A percentile compares a stretch with the other conserved stretches of the same genome.
These are phyloP conservation scores for Chionographis japonica DNA, from an alignment of 106 monocot species.

Conservation along the genomic window DNA sequence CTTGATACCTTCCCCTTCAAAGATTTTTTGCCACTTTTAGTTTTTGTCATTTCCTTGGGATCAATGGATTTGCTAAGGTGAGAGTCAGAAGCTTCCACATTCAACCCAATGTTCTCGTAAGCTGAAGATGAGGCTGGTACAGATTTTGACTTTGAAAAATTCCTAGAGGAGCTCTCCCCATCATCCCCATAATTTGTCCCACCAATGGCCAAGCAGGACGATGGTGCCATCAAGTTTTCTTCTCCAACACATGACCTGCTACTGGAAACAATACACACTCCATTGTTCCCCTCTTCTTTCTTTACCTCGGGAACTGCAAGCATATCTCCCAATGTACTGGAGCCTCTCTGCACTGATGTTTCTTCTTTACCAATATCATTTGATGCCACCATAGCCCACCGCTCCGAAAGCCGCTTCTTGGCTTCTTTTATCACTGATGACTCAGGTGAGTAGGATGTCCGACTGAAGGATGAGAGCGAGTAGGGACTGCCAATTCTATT, in stretches of 20 bases:
- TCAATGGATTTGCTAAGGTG: constrained; percentile 12
- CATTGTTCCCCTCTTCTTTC: constrained; percentile 35
- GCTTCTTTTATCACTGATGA: constrained; percentile 82
- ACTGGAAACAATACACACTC: constrained; percentile 5
- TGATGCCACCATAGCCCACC: constrained; percentile 50
- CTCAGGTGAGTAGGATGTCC: constrained; percentile 48
- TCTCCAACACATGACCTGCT: constrained; percentile 27
- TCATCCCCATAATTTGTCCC: constrained; percentile 13
- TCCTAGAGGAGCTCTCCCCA: constrained; percentile 10
- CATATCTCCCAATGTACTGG: constrained; percentile 86
- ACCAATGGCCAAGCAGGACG: constrained; percentile 18
- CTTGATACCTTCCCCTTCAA: constrained; percentile 75
- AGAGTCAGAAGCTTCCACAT: constrained; percentile 21
- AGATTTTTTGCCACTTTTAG: constrained; percentile 46
- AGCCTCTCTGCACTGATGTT: constrained; percentile 35
- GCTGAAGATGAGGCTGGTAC: constrained; percentile 50
- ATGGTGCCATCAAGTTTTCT: constrained; percentile 19
- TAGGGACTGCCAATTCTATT: constrained; percentile 46
- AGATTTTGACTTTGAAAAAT: constrained; percentile 62
- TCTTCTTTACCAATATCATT: constrained; percentile 31
- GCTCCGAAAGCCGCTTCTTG: constrained; percentile 82
- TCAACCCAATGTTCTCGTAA: constrained; percentile 33
- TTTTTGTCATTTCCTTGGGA: constrained; percentile 25
- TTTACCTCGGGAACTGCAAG: constrained; percentile 44
- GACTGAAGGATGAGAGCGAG: constrained; percentile 47